Percentiles rank a stretch among this genome's conserved stretches.
phyloP scores from a whole-genome alignment of 129 eudicot species.

The Artemisia annua region DNA sequence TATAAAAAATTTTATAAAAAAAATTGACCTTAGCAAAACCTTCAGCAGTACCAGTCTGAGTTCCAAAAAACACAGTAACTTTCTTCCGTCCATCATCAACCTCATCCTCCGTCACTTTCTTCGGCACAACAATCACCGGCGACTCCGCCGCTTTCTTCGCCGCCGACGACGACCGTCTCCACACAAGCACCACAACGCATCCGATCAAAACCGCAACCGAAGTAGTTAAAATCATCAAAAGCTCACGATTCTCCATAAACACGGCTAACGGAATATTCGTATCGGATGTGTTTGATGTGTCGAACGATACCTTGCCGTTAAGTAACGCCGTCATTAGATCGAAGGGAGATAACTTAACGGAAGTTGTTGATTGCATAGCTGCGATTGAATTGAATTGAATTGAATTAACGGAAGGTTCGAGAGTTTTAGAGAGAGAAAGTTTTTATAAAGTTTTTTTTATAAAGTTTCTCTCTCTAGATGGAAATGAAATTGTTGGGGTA shows the following conservation, averaged over 20 bases:
- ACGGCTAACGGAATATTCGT: conserved; percentile 31
- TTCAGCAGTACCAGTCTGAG: conserved; percentile 99
- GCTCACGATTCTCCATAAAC: conserved; percentile 59
- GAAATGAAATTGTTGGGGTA: conserved; percentile 27
- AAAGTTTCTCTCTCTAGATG: conserved; percentile 26
- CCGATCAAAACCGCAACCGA: conserved; percentile 77
- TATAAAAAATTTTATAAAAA: not conserved
- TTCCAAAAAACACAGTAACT: conserved; percentile 85
- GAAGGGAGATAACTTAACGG: conserved; percentile 62
- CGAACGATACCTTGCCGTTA: conserved; percentile 40
- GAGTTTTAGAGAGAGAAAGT: conserved; percentile 34
- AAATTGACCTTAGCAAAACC: conserved; percentile 99
- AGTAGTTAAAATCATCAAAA: conserved; percentile 69
- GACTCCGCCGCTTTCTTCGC: conserved; percentile 37
- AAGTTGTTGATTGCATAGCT: conserved; percentile 55
- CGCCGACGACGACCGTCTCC: conserved; percentile 58
- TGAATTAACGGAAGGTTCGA: conserved; percentile 9
- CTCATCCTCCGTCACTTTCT: conserved; percentile 48
- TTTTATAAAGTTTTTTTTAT: conserved; percentile 1
- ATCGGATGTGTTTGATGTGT: conserved; percentile 43
- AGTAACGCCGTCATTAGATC: conserved; percentile 69
- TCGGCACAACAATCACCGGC: conserved; percentile 46
- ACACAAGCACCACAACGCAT: conserved; percentile 51
- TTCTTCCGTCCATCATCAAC: conserved; percentile 81
- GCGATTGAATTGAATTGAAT: not conserved